These are phyloP conservation scores for Babesia microti DNA, from an alignment of 169 alveolate genomes.

Conservation along the genomic window DNA sequence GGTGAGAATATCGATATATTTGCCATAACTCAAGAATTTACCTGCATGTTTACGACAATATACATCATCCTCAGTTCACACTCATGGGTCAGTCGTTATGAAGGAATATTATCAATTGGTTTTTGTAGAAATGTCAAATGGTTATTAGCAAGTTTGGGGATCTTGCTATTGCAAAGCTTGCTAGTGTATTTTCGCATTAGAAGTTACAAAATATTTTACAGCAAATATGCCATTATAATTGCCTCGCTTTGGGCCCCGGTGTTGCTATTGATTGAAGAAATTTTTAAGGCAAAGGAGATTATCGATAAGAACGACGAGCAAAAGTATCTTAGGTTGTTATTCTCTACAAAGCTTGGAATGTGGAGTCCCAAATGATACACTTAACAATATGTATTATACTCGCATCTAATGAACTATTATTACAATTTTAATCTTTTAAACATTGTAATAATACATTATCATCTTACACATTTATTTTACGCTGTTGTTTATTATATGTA, in stretches of 20 bases:
- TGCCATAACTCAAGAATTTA: constrained; percentile 10
- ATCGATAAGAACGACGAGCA: constrained; percentile 35
- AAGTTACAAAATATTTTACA: not conserved
- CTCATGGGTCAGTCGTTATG: constrained; percentile 39
- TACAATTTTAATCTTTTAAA: too few relatives aligned
- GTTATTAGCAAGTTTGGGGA: constrained; percentile 6
- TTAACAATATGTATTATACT: not conserved
- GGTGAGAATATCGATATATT: too few relatives aligned
- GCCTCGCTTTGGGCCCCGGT: constrained; percentile 3
- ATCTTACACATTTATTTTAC: too few relatives aligned
- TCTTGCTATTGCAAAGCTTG: constrained; percentile 5
- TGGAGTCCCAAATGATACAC: constrained; percentile 40
- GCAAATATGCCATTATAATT: constrained; percentile 2
- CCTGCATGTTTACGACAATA: constrained; percentile 16
- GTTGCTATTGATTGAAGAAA: constrained; percentile 18
- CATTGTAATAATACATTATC: too few relatives aligned
- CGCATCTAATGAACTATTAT: too few relatives aligned
- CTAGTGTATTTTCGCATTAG: constrained; percentile 1
- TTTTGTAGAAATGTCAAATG: constrained; percentile 19
- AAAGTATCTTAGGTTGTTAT: constrained; percentile 38
- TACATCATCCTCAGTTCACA: constrained; percentile 16
- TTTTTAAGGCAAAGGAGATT: constrained; percentile 13
- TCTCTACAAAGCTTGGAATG: constrained; percentile 42
- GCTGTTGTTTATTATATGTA: too few relatives aligned
- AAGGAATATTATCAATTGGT: not conserved